Base-by-base conservation (phyloP, 2,329 filamentous ascomycete genomes). In the Colletotrichum cuscutae region DNA sequence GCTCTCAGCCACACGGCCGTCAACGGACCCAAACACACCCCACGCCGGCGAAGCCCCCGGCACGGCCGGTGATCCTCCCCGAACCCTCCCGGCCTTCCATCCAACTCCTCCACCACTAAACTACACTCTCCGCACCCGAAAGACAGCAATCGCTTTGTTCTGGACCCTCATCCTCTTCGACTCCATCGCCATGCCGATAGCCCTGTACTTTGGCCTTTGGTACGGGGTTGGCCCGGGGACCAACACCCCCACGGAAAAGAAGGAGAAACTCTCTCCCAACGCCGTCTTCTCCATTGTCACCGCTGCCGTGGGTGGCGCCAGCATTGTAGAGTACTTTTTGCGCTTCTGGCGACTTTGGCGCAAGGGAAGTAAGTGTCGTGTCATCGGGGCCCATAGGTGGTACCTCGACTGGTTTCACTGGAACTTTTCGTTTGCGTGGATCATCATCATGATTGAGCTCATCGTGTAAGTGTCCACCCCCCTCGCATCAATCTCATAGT, bases 161-260 rank as follows among this genome's bases (percentile, higher is more conserved):
- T 91, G 89, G 89, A 82, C 82, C 0, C 78, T 92, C 53, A 89
- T 91, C 68, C 78, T 91, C 26, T 77, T 91, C 71, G 90, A 92
- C 80, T 89, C 86, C 63, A 82, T 90, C 72, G 86, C 83, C 69
- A 88, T 90, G 80, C 90, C 90, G 22, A 84, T 91, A 71, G 86
- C 84, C 3, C 82, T 92, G 2, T 92, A 91, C 81, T 92, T 89
- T 82, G 84, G 86, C 61, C 82, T 92, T 49, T 90, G 88, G 87
- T 91, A 91, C 75, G 84, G 84, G 74, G 76, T 77, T n/a, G 77
- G 77, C 1, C 77, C 77, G 0, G 77, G 74, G 2, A 77, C 83
- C 7, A 72, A 73, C 53, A 73, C 57, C 11, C 78, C 87, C 57
- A 82, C 82, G 49, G 81, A 85, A 57, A 82, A 74, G 35, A 54